phyloP scores from a whole-genome alignment of 345 rosid species.

The Anacardium occidentale region DNA sequence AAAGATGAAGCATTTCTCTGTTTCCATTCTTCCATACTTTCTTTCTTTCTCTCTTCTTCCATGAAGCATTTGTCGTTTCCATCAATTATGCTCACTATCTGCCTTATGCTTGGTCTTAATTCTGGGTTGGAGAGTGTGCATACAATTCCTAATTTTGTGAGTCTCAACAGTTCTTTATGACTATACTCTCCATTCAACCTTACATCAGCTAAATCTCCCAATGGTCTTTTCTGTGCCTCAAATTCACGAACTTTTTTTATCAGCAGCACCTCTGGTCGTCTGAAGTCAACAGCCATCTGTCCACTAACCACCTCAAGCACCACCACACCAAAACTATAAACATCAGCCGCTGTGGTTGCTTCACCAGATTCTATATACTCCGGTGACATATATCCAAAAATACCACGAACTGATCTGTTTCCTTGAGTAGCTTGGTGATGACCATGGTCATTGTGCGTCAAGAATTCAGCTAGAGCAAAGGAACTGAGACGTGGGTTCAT shows the following conservation, averaged over 20 bases:
- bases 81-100: slow-evolving; percentile 80
- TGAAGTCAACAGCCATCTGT: slow-evolving; percentile 79
- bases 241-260: slow-evolving; percentile 53
- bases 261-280: slow-evolving; percentile 69
- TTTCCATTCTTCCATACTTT: slow-evolving; percentile 64
- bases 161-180: slow-evolving; percentile 47
- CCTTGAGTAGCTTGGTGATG: slow-evolving; percentile 49
- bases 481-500: slow-evolving; percentile 82
- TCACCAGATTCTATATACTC: slow-evolving; percentile 89
- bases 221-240: slow-evolving; percentile 45
- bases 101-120: slow-evolving; percentile 75
- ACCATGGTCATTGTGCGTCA: slow-evolving; percentile 73
- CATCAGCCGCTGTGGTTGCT: slow-evolving; percentile 77
- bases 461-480: slow-evolving; percentile 89
- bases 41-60: slow-evolving; percentile 37
- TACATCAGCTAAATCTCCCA: slow-evolving; percentile 58
- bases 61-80: slow-evolving; percentile 57
- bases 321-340: slow-evolving; percentile 87
- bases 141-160: slow-evolving; percentile 63
- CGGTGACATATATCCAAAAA: slow-evolving; percentile 92
- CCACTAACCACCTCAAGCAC: slow-evolving; percentile 88
- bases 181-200: slow-evolving; percentile 50
- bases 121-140: slow-evolving; percentile 78
- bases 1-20: slow-evolving; percentile 55
- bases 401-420: slow-evolving; percentile 72